Percentiles rank a stretch among this genome's conserved stretches.
phyloP scores from a whole-genome alignment of 2,329 filamentous ascomycete genomes.

The Botrytis tulipae region DNA sequence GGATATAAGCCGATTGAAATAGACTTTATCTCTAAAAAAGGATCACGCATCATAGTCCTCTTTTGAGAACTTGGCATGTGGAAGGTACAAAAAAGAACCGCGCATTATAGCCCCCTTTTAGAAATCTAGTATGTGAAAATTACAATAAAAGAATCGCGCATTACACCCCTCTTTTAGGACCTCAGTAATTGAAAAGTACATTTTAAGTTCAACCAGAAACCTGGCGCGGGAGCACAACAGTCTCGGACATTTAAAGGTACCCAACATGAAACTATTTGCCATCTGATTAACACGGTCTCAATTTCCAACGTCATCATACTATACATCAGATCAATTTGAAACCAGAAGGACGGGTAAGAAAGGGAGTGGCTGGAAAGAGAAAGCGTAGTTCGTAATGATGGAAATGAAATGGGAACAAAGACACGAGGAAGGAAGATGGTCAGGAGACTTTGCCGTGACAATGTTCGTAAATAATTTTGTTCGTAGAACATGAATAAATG shows the following conservation, averaged over 20 bases:
- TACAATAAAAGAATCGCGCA: not conserved
- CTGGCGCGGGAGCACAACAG: not conserved
- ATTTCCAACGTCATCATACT: not conserved
- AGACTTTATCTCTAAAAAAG: not conserved
- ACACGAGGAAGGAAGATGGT: constrained; percentile 6
- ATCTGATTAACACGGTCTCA: not conserved
- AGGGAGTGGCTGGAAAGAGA: not conserved
- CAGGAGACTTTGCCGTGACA: not conserved
- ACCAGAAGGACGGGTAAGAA: not conserved
- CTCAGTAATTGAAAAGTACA: no score
- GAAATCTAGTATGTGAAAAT: no score
- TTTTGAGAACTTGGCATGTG: not conserved
- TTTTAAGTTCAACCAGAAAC: constrained; percentile 2
- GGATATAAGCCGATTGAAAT: not conserved
- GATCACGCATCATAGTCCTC: not conserved
- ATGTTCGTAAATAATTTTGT: not conserved
- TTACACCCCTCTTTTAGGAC: no score
- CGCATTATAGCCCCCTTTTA: not conserved
- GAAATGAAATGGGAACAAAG: not conserved
- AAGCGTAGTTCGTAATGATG: not conserved
- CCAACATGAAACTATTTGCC: constrained; percentile 4
- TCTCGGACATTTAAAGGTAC: not conserved
- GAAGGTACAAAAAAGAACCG: not conserved
- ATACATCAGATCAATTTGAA: constrained; percentile 2
- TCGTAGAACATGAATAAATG: not conserved